Base-by-base conservation (phyloP, 371 early-diverging fungal genomes). In the Mortierella sp. region DNA sequence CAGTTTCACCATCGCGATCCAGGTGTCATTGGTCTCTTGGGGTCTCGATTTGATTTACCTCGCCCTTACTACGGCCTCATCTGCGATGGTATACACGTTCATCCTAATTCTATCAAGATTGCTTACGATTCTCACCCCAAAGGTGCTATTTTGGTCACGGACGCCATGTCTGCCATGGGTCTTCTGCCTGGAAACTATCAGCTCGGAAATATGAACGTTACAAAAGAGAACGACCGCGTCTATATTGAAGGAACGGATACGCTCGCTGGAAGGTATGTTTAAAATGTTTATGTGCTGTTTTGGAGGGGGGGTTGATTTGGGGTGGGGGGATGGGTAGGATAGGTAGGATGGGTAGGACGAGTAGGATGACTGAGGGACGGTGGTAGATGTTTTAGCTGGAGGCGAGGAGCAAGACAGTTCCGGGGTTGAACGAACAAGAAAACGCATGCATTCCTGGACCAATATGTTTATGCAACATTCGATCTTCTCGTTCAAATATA, bases 1-100 rank as follows among this genome's bases (percentile, higher is more conserved):
- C 88, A 89, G 79, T 94, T 94, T 73, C 94, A 94, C 75, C 94
- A 94, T 77, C 91, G 94, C 55, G 94, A 94, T 72, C 94, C 94
- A 11, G 94, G 93, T 52, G 85, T 94, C 69, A 89, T 94, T 58
- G 94, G 94, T 24, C 82, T 94, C 5, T 83, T 94, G 36, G 94
- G 94, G 13, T 87, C 92, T 6, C 80, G 85, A 33, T 78, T 87
- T 28, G 88, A 85, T 61, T 24, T 84, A 50, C 87, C 88, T 36
- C 89, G 93, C 19, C 93, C 93, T 3, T 93, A 88, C 83, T 94
- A 93, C 75, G 94, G 94, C 10, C 85, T 94, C 45, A 94, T 94
- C 69, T 93, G 93, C 71, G 93, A 94, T 69, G 93, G 94, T 60
- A 87, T 93, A 58, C 94, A 94, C 70, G 93, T 92, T 3, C 93